These are phyloP conservation scores for Kodamaea plutei DNA, from an alignment of 1,139 yeast genomes.

Conservation along the genomic window DNA sequence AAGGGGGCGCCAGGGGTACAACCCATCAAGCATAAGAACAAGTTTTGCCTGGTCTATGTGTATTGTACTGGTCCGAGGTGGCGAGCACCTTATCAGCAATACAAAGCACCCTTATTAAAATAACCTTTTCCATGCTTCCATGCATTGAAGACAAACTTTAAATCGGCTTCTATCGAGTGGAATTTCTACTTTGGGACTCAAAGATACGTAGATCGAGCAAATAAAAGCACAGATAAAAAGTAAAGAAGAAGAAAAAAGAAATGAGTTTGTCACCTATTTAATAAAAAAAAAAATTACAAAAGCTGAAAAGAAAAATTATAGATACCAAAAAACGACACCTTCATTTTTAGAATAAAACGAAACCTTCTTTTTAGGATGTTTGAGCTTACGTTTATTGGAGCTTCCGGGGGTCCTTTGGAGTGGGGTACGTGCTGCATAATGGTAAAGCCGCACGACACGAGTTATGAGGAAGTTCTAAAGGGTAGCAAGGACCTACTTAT, in stretches of 20 bases:
- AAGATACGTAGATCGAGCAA: not conserved
- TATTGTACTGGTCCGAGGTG: too few relatives aligned
- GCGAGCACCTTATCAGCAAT: too few relatives aligned
- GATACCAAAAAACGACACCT: too few relatives aligned
- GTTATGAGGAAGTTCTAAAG: constrained; percentile 21
- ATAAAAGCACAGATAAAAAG: not conserved
- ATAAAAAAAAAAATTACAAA: too few relatives aligned
- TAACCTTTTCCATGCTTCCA: constrained; percentile 3
- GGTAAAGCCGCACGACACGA: constrained; percentile 48
- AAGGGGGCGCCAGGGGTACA: too few relatives aligned
- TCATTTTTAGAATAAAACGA: too few relatives aligned
- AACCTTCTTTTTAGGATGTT: too few relatives aligned
- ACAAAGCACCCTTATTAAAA: too few relatives aligned
- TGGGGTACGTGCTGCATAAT: constrained; percentile 63
- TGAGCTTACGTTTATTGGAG: constrained; percentile 61
- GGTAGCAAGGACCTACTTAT: constrained; percentile 35
- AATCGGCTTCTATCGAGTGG: not conserved
- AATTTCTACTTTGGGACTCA: not conserved
- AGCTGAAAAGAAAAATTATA: too few relatives aligned
- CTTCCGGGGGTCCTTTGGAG: constrained; percentile 78
- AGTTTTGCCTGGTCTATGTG: too few relatives aligned
- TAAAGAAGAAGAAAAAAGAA: constrained; percentile 4
- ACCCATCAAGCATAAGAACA: too few relatives aligned
- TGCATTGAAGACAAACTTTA: constrained; percentile 1
- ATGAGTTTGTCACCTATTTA: too few relatives aligned